These are phyloP conservation scores for Petunia secreta DNA, from an alignment of 257 asterid species.

Conservation along the genomic window DNA sequence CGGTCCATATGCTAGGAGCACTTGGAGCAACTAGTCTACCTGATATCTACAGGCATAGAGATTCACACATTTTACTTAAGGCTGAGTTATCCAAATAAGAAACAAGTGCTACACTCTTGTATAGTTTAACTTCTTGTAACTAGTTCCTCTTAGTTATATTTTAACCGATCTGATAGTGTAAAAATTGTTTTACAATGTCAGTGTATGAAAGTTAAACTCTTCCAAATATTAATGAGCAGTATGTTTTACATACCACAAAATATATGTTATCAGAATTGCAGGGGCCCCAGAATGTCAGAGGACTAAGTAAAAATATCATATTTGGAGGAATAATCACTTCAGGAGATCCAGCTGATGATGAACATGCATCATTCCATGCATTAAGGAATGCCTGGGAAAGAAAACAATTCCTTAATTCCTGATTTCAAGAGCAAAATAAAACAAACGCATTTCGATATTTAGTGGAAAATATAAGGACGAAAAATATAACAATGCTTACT, in stretches of 20 bases:
- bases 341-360: constrained; percentile 38
- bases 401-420: background rate
- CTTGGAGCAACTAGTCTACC: constrained; percentile 68
- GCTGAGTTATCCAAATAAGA: background rate
- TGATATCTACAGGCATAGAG: constrained; percentile 39
- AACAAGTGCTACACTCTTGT: too few species aligned
- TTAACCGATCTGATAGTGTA: background rate
- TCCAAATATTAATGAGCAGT: background rate
- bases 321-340: constrained; percentile 54
- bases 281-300: constrained; percentile 60
- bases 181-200: background rate
- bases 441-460: background rate
- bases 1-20: constrained; percentile 51
- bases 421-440: background rate
- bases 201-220: background rate
- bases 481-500: constrained; percentile 34
- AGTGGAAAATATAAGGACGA: background rate
- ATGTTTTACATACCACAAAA: constrained; percentile 44
- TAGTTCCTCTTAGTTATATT: too few species aligned
- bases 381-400: constrained; percentile 56
- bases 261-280: constrained; percentile 46
- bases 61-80: background rate
- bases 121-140: too few species aligned
- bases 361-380: constrained; percentile 77
- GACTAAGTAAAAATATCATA: constrained; percentile 51